Conservation (phyloP, 139 green algal species). For the Gonium pectorale region DNA sequence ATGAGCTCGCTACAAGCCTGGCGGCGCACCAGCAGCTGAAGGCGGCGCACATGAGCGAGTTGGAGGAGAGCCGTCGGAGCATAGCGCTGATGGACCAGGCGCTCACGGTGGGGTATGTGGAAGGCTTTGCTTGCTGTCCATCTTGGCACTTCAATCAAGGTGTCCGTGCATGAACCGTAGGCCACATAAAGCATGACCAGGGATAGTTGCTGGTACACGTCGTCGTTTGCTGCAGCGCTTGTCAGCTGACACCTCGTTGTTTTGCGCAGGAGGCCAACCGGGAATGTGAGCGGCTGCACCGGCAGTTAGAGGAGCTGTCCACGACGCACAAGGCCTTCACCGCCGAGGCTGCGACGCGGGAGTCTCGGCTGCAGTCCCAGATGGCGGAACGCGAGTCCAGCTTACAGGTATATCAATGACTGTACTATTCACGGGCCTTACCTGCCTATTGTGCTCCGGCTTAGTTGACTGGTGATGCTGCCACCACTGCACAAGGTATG, state of each 20-base stretch:
- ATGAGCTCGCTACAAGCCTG: constrained; percentile 37
- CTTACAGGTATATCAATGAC: constrained; percentile 15
- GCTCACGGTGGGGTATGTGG: constrained; percentile 22
- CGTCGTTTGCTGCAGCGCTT: too few relatives aligned
- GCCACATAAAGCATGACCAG: too few relatives aligned
- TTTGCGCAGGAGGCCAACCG: constrained; percentile 26
- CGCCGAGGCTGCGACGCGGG: neutral
- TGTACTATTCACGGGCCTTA: too few relatives aligned
- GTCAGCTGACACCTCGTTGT: neutral
- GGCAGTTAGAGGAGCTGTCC: constrained; percentile 36
- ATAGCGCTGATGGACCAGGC: constrained; percentile 42
- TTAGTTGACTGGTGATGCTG: too few relatives aligned
- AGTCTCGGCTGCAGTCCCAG: constrained; percentile 24
- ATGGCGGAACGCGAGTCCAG: constrained; percentile 18
- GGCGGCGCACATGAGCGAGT: constrained; percentile 39
- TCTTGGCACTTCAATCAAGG: neutral
- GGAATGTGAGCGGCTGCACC: constrained; percentile 37
- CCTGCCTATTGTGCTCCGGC: too few relatives aligned
- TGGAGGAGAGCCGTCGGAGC: constrained; percentile 38
- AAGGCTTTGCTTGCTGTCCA: too few relatives aligned
- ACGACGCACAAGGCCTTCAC: constrained; percentile 19
- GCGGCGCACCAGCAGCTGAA: constrained; percentile 41
- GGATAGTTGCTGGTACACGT: too few relatives aligned
- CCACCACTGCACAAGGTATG: too few relatives aligned
- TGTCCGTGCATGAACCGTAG: too few relatives aligned